Evolutionary conservation across 345 rosid species (phyloP).

Genomic region (Erucastrum elatum): DNA sequence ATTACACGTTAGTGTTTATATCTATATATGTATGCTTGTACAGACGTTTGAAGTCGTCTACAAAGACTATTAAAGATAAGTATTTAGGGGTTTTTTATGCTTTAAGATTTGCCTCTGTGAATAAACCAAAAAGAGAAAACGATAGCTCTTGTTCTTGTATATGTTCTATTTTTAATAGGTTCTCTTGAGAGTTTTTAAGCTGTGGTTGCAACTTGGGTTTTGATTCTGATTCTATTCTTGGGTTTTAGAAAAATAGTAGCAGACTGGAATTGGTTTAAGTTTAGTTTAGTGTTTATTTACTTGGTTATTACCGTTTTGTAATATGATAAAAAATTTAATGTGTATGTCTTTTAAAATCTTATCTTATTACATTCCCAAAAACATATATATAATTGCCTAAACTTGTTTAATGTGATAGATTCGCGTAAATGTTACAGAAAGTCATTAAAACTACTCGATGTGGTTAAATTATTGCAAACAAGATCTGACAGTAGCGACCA

Average conservation of each 20-base stretch:
- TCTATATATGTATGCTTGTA: slow-evolving; percentile 35
- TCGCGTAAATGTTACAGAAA: background rate
- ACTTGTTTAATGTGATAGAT: background rate
- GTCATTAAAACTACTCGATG: background rate
- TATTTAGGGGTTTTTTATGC: slow-evolving; percentile 10
- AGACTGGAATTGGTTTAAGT: slow-evolving; percentile 17
- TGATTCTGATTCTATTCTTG: background rate
- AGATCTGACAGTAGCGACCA: background rate
- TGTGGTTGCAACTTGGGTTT: too few relatives aligned
- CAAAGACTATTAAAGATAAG: slow-evolving; percentile 19
- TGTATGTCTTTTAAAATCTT: background rate
- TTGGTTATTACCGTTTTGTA: background rate
- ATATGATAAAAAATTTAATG: slow-evolving; percentile 5
- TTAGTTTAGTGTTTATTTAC: background rate
- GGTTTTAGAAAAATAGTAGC: slow-evolving; percentile 3
- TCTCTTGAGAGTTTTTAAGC: background rate
- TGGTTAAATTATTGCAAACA: background rate
- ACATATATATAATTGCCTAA: background rate
- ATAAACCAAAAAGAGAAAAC: background rate
- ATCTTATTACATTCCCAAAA: background rate
- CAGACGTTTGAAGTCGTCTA: slow-evolving; percentile 37
- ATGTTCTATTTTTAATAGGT: slow-evolving; percentile 10
- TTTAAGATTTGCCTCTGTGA: slow-evolving; percentile 30
- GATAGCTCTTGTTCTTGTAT: slow-evolving; percentile 2
- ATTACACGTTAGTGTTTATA: slow-evolving; percentile 1